These are phyloP conservation scores for Pythium sp. DNA, from an alignment of 352 stramenopile species.

Conservation along the genomic window DNA sequence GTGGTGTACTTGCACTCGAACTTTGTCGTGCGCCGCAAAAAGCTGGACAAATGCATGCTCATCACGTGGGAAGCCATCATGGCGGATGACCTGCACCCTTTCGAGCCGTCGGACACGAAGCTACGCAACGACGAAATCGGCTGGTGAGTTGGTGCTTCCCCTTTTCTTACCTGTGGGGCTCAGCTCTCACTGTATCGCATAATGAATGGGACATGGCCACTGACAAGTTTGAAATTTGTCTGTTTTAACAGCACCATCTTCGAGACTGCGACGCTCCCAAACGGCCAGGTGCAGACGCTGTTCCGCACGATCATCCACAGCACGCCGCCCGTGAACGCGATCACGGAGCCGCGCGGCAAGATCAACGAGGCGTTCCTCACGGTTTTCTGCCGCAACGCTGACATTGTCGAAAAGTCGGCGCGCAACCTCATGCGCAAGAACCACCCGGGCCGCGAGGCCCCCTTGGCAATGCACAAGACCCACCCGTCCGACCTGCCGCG, in stretches of 20 bases:
- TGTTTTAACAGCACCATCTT: slow-evolving; percentile 49
- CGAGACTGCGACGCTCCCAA: slow-evolving; percentile 47
- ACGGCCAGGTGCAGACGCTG: slow-evolving; percentile 49
- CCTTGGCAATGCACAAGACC: neutral
- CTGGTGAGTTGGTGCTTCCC: slow-evolving; percentile 40
- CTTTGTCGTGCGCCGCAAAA: slow-evolving; percentile 61
- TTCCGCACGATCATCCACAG: slow-evolving; percentile 71
- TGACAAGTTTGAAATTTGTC: neutral
- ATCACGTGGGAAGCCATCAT: slow-evolving; percentile 73
- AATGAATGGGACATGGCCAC: neutral
- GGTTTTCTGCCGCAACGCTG: slow-evolving; percentile 70
- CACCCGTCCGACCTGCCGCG: neutral
- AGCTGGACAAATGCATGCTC: slow-evolving; percentile 53
- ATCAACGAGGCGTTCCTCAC: slow-evolving; percentile 80
- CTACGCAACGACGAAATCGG: slow-evolving; percentile 79
- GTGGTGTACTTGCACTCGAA: slow-evolving; percentile 80
- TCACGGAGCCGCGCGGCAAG: slow-evolving; percentile 64
- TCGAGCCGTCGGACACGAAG: slow-evolving; percentile 50
- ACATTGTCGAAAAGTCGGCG: slow-evolving; percentile 66
- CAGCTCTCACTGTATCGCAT: neutral
- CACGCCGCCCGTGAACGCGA: slow-evolving; percentile 56
- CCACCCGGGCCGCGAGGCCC: slow-evolving; percentile 32
- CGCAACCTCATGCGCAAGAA: slow-evolving; percentile 58
- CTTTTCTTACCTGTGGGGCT: neutral
- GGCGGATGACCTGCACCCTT: slow-evolving; percentile 64